These are phyloP conservation scores for Podaxis carcinomalis DNA, from an alignment of 768 basidiomycete species.

Conservation along the genomic window DNA sequence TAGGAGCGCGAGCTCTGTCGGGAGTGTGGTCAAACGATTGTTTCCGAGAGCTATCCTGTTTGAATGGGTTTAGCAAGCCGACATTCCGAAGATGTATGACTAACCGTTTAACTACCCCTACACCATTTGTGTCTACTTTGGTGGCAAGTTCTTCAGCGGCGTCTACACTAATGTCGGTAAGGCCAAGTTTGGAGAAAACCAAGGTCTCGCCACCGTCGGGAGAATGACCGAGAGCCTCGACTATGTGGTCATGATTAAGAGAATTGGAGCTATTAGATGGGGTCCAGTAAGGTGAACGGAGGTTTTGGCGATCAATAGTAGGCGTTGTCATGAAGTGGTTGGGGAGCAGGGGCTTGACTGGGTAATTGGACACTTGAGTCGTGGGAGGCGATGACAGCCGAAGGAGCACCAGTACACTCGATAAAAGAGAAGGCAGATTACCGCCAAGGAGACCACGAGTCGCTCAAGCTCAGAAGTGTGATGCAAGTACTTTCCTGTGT, in stretches of 20 bases:
- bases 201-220: slow-evolving; percentile 80
- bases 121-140: slow-evolving; percentile 42
- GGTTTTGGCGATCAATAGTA: slow-evolving; percentile 4
- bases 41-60: slow-evolving; percentile 79
- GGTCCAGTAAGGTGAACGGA: slow-evolving; percentile 8
- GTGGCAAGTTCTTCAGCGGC: slow-evolving; percentile 77
- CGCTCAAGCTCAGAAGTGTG: neutral
- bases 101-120: slow-evolving; percentile 59
- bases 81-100: neutral
- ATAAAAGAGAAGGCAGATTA: neutral
- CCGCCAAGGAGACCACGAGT: neutral
- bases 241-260: slow-evolving; percentile 54
- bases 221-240: slow-evolving; percentile 61
- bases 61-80: neutral
- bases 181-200: slow-evolving; percentile 73
- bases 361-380: neutral
- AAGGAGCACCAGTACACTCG: neutral
- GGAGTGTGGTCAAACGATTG: slow-evolving; percentile 78
- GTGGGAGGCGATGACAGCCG: neutral
- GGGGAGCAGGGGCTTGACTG: neutral
- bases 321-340: slow-evolving; percentile 6
- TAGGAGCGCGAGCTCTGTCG: slow-evolving; percentile 67
- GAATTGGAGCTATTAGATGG: slow-evolving; percentile 23
- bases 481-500: neutral
- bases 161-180: slow-evolving; percentile 71